phyloP scores from a whole-genome alignment of 2,329 filamentous ascomycete species.

The Beauveria sp. region DNA sequence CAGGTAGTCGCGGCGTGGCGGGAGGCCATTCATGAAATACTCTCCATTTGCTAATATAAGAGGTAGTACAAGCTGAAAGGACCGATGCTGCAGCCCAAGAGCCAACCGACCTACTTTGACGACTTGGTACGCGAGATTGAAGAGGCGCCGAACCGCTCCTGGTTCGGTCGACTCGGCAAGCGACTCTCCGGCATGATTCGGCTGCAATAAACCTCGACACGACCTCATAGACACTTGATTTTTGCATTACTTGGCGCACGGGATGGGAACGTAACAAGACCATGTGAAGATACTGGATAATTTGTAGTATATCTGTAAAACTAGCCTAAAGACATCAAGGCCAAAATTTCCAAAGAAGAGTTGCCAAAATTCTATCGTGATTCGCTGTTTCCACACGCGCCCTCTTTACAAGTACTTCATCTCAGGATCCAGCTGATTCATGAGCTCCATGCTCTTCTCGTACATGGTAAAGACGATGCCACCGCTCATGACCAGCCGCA shows the following conservation, averaged over 20 bases:
- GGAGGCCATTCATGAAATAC: too few species aligned
- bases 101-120: conserved; percentile 56
- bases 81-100: conserved; percentile 47
- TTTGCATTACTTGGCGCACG: conserved; percentile 7
- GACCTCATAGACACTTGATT: not conserved
- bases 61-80: conserved; percentile 35
- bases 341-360: not conserved
- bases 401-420: conserved; percentile 63
- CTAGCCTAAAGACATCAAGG: not conserved
- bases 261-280: not conserved
- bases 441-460: conserved; percentile 88
- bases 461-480: conserved; percentile 99
- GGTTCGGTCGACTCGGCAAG: conserved; percentile 43
- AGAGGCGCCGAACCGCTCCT: conserved; percentile 51
- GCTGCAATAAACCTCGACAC: conserved; percentile 35
- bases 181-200: conserved; percentile 52
- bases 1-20: not conserved
- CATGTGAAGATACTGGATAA: conserved; percentile 3
- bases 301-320: conserved; percentile 11
- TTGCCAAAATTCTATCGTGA: not conserved
- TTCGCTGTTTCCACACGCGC: not conserved
- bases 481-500: conserved; percentile 78
- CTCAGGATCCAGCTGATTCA: conserved; percentile 74
- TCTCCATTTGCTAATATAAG: conserved; percentile 5
- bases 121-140: conserved; percentile 56